Conservation (phyloP, 2,329 filamentous ascomycete genomes). For the Claviceps lovelessii region DNA sequence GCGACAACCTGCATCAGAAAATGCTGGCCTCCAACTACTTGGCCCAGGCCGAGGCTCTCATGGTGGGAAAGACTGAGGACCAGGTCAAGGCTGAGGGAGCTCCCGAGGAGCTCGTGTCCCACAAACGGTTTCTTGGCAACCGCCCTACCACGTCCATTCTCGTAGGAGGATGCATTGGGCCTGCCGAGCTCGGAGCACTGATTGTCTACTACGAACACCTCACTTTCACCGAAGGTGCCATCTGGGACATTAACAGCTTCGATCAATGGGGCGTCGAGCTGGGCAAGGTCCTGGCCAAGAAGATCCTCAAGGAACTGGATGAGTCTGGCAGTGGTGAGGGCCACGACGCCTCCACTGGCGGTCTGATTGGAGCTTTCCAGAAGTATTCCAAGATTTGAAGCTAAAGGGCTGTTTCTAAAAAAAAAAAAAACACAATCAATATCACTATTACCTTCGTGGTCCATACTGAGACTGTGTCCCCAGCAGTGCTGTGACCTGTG, state of each 20-base stretch:
- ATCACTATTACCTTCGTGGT: no score
- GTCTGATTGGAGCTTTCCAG: conserved; percentile 88
- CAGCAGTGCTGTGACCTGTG: no score
- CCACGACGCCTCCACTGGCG: conserved; percentile 80
- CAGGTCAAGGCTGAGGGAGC: conserved; percentile 64
- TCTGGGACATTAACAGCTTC: conserved; percentile 99
- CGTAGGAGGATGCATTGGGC: conserved; percentile 79
- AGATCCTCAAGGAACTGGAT: conserved; percentile 76
- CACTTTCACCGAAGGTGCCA: conserved; percentile 90
- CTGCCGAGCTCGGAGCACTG: conserved; percentile 79
- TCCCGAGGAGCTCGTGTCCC: conserved; percentile 65
- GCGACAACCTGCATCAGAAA: conserved; percentile 87
- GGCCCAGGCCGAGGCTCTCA: conserved; percentile 73
- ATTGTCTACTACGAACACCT: conserved; percentile 99
- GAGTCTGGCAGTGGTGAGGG: conserved; percentile 52
- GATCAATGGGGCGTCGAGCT: conserved; percentile 99
- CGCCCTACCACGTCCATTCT: conserved; percentile 91
- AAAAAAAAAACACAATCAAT: no score
- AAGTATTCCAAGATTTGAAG: conserved; percentile 42
- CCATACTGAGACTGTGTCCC: no score
- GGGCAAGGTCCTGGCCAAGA: conserved; percentile 91
- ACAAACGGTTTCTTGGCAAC: conserved; percentile 99
- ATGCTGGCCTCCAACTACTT: conserved; percentile 91
- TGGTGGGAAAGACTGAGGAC: conserved; percentile 79
- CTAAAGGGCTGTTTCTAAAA: neutral